These are phyloP conservation scores for Pseudogymnoascus verrucosus DNA, from an alignment of 2,329 filamentous ascomycete species.

Conservation along the genomic window DNA sequence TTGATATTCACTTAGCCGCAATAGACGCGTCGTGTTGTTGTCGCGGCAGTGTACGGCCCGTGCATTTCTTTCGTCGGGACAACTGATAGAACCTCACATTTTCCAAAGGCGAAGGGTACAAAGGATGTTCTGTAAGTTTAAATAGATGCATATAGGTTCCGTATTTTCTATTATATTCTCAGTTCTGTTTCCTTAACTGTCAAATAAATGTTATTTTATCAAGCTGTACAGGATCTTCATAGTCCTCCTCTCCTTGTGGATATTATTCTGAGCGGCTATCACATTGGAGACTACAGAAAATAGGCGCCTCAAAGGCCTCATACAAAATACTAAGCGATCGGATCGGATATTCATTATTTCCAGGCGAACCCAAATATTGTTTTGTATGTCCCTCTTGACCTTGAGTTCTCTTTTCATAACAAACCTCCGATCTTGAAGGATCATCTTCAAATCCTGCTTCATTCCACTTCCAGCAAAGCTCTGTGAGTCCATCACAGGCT, in stretches of 20 bases:
- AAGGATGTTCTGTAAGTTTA: neutral
- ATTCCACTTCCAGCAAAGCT: neutral
- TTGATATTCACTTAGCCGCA: neutral
- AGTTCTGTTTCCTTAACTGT: neutral
- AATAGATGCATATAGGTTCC: neutral
- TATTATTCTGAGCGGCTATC: neutral
- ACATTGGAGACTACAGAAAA: neutral
- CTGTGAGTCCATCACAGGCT: constrained; percentile 2
- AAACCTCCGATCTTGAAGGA: neutral
- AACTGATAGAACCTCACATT: neutral
- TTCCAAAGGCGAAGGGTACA: neutral
- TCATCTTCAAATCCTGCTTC: neutral
- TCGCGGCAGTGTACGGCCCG: neutral
- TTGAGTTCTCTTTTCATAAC: constrained; percentile 2
- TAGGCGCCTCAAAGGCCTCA: neutral
- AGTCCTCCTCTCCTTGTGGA: neutral
- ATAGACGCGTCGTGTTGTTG: constrained; percentile 2
- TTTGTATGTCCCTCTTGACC: neutral
- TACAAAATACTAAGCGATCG: neutral
- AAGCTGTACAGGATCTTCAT: neutral
- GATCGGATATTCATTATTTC: neutral
- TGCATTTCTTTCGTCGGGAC: neutral
- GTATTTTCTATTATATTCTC: neutral
- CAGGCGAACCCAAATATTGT: neutral
- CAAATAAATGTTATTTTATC: neutral